Base-by-base conservation (phyloP, 2,329 filamentous ascomycete genomes). In the Aspergillus quadricinctus region DNA sequence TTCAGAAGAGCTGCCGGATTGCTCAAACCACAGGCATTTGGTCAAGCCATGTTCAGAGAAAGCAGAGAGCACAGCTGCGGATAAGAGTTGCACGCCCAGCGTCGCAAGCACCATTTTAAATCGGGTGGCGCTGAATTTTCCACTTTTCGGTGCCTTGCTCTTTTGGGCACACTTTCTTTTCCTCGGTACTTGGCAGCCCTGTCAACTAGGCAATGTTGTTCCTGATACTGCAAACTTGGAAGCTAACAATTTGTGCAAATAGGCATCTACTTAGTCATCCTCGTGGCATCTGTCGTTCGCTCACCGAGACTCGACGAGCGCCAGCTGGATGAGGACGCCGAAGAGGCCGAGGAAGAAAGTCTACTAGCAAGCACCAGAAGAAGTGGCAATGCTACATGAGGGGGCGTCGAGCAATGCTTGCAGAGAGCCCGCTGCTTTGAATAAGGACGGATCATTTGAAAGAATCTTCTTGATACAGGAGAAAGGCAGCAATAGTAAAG, bases 91-190 rank as follows among this genome's bases (percentile, higher is more conserved):
- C 80, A 97, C 92, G 0, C 92, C 94, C 0, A 93, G 88, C 23
- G 87, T 97, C 40, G 89, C 92, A 72, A 94, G 90, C 57, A 96
- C 90, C 0, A 96, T 99, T 75, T 81, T 99, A 62, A 97, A 97
- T 74, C 87, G 92, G 48, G 85, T 97, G 58, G 92, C 90, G 23
- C 83, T 96, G 68, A 96, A 95, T 70, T 99, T 94, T 82, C 92
- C 94, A 5, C 91, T 97, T 70, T 96, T 99, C 68, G 94, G 94
- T 10, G 86, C 88, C 10, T 78, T 97, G n/a, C 84, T 90, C 64
- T 99, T 97, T 74, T 99, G 92, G 92, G 90, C 92, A 0, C 94
- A 99, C 68, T 97, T 97, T 69, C 89, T 83, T 11, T 97, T 99
- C 77, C 76, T 99, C 46, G 88, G 78, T 78, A 72, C 8, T 46